A percentile compares a stretch with the other conserved stretches of the same genome.
Conservation (phyloP, 1,139 yeast species). For the Ogataea hybrid region DNA sequence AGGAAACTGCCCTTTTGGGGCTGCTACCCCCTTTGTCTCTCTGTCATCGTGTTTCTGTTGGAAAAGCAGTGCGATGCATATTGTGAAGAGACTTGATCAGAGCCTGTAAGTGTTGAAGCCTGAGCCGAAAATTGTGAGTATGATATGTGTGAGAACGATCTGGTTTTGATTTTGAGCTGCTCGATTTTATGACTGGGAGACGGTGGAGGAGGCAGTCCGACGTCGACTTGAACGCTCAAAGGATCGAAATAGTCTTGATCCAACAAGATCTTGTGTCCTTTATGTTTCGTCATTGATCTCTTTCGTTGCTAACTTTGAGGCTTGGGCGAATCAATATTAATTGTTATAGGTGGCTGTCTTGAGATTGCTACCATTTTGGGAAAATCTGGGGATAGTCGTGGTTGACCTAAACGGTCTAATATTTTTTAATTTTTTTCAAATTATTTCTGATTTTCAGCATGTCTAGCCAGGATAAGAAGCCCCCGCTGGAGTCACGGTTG, state of each 20-base stretch:
- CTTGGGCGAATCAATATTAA: background rate
- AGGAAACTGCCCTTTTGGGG: conserved; percentile 3
- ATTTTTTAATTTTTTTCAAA: background rate
- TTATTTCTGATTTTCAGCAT: background rate
- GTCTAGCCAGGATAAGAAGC: conserved; percentile 21
- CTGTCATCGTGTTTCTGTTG: too few species aligned
- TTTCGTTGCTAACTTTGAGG: background rate
- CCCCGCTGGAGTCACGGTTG: conserved; percentile 50
- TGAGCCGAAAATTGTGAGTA: background rate
- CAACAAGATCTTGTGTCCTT: conserved; percentile 15
- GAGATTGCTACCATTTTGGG: conserved; percentile 22
- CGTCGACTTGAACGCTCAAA: conserved; percentile 4
- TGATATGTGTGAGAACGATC: conserved; percentile 2
- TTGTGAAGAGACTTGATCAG: background rate
- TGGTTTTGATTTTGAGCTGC: background rate
- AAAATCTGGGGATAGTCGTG: conserved; percentile 18
- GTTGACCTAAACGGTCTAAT: conserved; percentile 7
- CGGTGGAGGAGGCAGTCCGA: conserved; percentile 11
- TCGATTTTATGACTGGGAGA: background rate
- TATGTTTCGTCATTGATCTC: conserved; percentile 16
- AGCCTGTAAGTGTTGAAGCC: too few species aligned
- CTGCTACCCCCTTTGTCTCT: conserved; percentile 5
- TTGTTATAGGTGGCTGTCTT: conserved; percentile 21
- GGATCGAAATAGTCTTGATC: conserved; percentile 18
- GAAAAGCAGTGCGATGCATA: background rate